phyloP scores from a whole-genome alignment of 305 asterid genomes.

The Fraxinus sp. region DNA sequence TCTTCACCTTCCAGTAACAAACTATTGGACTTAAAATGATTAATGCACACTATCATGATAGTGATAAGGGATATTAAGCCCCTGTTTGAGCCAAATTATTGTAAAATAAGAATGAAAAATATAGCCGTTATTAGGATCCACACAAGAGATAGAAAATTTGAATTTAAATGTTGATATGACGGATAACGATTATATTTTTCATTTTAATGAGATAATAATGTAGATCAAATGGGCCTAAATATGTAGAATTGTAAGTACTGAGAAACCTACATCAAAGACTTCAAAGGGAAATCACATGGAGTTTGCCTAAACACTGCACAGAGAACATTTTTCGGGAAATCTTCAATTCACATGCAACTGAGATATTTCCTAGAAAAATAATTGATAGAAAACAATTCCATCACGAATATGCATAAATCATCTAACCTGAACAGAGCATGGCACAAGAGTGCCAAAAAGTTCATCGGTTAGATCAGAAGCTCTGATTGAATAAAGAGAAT shows the following conservation, averaged over 20 bases:
- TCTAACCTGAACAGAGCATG: constrained; percentile 76
- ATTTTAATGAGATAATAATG: too few relatives aligned
- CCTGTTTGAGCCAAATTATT: too few relatives aligned
- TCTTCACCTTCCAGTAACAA: neutral
- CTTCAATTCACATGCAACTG: neutral
- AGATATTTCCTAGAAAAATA: neutral
- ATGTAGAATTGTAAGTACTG: neutral
- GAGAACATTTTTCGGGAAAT: neutral
- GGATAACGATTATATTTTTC: too few relatives aligned
- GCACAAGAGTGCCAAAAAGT: constrained; percentile 72
- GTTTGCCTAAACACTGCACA: neutral
- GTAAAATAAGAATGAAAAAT: too few relatives aligned
- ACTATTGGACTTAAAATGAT: neutral
- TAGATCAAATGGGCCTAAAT: neutral
- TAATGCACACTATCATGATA: neutral
- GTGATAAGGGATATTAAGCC: neutral
- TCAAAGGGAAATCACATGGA: neutral
- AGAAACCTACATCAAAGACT: neutral
- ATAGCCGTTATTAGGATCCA: too few relatives aligned
- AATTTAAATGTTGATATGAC: too few relatives aligned
- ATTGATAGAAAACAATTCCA: neutral
- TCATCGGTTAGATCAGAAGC: constrained; percentile 74
- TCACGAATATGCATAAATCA: constrained; percentile 12
- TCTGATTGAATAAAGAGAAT: constrained; percentile 80
- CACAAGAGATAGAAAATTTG: too few relatives aligned